These are phyloP conservation scores for Paecilomyces fulvus DNA, from an alignment of 2,329 filamentous ascomycete genomes.

Conservation along the genomic window DNA sequence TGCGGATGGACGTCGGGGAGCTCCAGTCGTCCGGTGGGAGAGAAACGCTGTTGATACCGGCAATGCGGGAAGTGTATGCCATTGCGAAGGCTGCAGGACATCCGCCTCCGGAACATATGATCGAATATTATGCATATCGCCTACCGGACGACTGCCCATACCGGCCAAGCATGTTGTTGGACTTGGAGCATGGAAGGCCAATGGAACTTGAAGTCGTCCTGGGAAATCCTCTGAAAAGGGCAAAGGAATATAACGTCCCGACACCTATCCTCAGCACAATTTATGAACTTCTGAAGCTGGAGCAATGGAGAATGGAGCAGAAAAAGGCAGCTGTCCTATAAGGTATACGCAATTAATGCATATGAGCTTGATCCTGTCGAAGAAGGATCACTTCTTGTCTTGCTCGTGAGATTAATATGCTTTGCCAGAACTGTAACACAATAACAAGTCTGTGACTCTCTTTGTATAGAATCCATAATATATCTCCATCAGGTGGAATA, in stretches of 20 bases:
- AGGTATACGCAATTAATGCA: no score
- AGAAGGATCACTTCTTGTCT: no score
- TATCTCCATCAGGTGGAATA: no score
- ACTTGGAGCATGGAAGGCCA: conserved; percentile 58
- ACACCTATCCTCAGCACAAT: conserved; percentile 59
- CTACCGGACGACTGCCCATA: conserved; percentile 2
- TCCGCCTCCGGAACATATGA: not conserved
- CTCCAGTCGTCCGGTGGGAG: conserved; percentile 4
- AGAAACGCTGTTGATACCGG: conserved; percentile 14
- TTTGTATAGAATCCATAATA: no score
- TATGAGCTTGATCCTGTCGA: no score
- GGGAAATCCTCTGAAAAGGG: conserved; percentile 61
- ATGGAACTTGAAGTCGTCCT: conserved; percentile 67
- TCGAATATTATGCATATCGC: conserved; percentile 1
- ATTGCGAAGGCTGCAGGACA: conserved; percentile 13
- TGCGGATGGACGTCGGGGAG: not conserved
- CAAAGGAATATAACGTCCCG: conserved; percentile 52
- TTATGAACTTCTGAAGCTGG: conserved; percentile 53
- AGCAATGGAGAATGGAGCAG: not conserved
- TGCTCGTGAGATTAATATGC: no score
- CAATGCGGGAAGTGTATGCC: conserved; percentile 18
- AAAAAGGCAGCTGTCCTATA: no score
- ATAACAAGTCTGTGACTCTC: no score
- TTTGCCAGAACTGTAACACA: no score
- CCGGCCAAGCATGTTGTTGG: conserved; percentile 57